Evolutionary conservation across 176 grass and related monocot species (phyloP).

Genomic region (Zea mays): DNA sequence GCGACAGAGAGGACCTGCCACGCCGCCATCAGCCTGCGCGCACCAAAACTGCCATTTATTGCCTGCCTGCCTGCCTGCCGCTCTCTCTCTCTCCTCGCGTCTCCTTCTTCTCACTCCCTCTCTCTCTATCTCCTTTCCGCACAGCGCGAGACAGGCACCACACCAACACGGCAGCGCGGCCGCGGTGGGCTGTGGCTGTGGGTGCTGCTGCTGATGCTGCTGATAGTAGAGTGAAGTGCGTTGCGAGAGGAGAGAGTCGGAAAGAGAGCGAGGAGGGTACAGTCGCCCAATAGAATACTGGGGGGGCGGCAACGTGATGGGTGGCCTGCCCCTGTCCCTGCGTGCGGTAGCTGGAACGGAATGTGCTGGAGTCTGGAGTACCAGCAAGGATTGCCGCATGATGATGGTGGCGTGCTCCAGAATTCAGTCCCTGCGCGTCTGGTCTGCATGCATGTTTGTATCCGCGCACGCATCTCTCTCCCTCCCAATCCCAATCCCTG

Average conservation of each 20-base stretch:
- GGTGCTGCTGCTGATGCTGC: neutral
- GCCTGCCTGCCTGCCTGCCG: slow-evolving; percentile 29
- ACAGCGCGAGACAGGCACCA: slow-evolving; percentile 23
- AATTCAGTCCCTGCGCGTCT: slow-evolving; percentile 26
- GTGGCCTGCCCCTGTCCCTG: neutral
- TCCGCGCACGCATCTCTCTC: too few species aligned
- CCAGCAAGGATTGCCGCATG: slow-evolving; percentile 24
- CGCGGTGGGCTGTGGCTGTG: neutral
- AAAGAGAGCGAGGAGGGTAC: neutral
- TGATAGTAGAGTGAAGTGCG: too few species aligned
- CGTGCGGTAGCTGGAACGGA: too few species aligned
- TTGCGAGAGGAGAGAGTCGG: neutral
- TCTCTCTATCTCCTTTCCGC: slow-evolving; percentile 1
- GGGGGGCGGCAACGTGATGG: too few species aligned
- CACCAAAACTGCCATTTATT: slow-evolving; percentile 80
- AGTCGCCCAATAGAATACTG: too few species aligned
- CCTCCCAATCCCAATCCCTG: neutral
- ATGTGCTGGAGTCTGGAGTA: too few species aligned
- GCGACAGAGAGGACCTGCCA: slow-evolving; percentile 84
- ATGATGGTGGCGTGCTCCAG: slow-evolving; percentile 52
- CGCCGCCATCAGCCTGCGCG: slow-evolving; percentile 90
- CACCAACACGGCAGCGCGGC: slow-evolving; percentile 33
- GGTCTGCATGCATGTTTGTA: slow-evolving; percentile 7
- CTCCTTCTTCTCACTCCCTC: neutral
- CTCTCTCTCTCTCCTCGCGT: neutral